Conservation (phyloP, 805 yeast species). For the Candida ponderosae region DNA sequence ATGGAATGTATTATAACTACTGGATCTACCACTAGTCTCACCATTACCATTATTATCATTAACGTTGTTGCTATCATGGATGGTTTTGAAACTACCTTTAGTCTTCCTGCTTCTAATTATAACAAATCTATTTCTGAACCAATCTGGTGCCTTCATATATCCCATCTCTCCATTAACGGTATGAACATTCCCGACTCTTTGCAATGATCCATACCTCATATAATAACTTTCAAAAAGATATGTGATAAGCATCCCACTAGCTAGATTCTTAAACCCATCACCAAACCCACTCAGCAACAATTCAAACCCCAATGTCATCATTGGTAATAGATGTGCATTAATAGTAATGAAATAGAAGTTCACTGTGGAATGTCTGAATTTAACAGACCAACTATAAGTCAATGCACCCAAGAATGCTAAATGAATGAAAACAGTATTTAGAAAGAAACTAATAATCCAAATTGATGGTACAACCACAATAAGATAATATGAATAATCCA, state of each 20-base stretch:
- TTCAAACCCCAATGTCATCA: conserved; percentile 34
- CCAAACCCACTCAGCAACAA: conserved; percentile 33
- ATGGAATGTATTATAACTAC: conserved; percentile 17
- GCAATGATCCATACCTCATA: conserved; percentile 13
- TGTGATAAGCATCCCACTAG: neutral
- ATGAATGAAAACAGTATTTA: conserved; percentile 19
- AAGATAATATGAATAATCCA: conserved; percentile 51
- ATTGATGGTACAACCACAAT: conserved; percentile 41
- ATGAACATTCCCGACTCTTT: conserved; percentile 24
- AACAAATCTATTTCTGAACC: conserved; percentile 27
- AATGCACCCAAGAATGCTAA: conserved; percentile 43
- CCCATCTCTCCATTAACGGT: conserved; percentile 36
- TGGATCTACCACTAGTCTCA: conserved; percentile 8
- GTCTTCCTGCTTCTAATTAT: conserved; percentile 8
- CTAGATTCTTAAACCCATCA: neutral
- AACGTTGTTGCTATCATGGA: conserved; percentile 8
- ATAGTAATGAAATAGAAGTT: conserved; percentile 47
- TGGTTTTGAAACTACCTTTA: conserved; percentile 5
- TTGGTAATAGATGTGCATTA: conserved; percentile 52
- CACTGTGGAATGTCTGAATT: conserved; percentile 41
- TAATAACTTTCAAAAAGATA: conserved; percentile 16
- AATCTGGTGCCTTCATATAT: conserved; percentile 45
- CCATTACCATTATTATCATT: conserved; percentile 10
- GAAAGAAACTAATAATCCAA: conserved; percentile 22
- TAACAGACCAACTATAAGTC: conserved; percentile 53